phyloP scores from a whole-genome alignment of 768 basidiomycete genomes.

The Agrocybe praecox region DNA sequence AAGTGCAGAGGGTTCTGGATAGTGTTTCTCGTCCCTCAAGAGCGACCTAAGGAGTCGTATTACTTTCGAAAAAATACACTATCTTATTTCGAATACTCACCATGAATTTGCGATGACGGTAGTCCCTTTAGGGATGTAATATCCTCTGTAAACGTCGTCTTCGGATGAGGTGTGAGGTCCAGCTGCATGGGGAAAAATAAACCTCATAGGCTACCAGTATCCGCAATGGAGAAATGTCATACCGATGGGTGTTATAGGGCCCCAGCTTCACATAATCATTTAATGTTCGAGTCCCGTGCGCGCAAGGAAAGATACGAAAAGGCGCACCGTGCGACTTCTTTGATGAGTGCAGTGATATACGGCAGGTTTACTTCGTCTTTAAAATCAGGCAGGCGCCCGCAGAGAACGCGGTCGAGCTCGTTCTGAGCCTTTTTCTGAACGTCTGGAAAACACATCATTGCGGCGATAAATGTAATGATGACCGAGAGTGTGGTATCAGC shows the following conservation, averaged over 20 bases:
- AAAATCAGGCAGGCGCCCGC: slow-evolving; percentile 14
- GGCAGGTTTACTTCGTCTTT: slow-evolving; percentile 15
- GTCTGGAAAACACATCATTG: slow-evolving; percentile 12
- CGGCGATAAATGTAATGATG: slow-evolving; percentile 14
- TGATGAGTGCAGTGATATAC: slow-evolving; percentile 15
- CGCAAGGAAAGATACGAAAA: not conserved
- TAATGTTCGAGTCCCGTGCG: no score
- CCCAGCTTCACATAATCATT: not conserved
- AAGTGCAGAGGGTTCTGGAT: not conserved
- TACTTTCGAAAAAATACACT: no score
- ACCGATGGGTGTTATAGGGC: not conserved
- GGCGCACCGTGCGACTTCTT: slow-evolving; percentile 17
- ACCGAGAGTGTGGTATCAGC: slow-evolving; percentile 17
- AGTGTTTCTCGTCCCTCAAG: not conserved
- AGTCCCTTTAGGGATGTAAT: slow-evolving; percentile 18
- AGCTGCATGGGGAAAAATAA: slow-evolving; percentile 5
- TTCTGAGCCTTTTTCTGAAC: slow-evolving; percentile 15
- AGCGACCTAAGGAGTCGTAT: not conserved
- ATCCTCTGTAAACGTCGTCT: slow-evolving; percentile 16
- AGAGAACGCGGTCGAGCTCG: slow-evolving; percentile 18
- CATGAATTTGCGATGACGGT: not conserved
- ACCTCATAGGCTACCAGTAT: no score
- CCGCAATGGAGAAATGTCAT: not conserved
- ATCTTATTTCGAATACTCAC: no score
- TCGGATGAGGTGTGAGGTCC: slow-evolving; percentile 11